These are phyloP conservation scores for Albugo laibachii DNA, from an alignment of 352 stramenopile genomes.

Conservation along the genomic window DNA sequence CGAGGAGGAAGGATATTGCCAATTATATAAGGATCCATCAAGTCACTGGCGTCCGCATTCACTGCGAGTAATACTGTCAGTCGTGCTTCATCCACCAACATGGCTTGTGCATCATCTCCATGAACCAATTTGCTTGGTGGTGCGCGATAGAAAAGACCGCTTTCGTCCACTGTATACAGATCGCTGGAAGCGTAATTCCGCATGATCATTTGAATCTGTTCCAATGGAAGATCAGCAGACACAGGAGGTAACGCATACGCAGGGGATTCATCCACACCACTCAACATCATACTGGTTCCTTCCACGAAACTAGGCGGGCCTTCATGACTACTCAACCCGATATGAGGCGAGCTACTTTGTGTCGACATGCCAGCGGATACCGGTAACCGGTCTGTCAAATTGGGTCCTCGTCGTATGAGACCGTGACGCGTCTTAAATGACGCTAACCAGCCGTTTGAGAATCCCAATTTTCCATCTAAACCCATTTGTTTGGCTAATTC, in stretches of 20 bases:
- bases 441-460: constrained; percentile 74
- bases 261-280: constrained; percentile 16
- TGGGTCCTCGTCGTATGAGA: constrained; percentile 35
- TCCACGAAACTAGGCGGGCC: constrained; percentile 19
- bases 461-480: constrained; percentile 57
- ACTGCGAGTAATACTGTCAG: constrained; percentile 51
- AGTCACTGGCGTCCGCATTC: constrained; percentile 57
- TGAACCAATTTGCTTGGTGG: constrained; percentile 71
- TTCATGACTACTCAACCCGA: constrained; percentile 4
- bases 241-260: constrained; percentile 64
- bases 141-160: constrained; percentile 66
- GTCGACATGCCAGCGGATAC: neutral
- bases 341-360: constrained; percentile 11
- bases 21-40: constrained; percentile 78
- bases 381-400: neutral
- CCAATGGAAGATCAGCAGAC: constrained; percentile 58
- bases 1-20: constrained; percentile 47
- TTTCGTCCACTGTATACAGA: constrained; percentile 76
- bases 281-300: constrained; percentile 24
- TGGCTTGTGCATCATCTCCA: constrained; percentile 50
- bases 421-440: constrained; percentile 72
- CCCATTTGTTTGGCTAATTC: constrained; percentile 72
- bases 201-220: constrained; percentile 73
- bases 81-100: constrained; percentile 48
- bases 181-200: constrained; percentile 65